A percentile compares a stretch with the other conserved stretches of the same genome.
Conservation (phyloP, 768 basidiomycete genomes). For the Naganishia antarctica region DNA sequence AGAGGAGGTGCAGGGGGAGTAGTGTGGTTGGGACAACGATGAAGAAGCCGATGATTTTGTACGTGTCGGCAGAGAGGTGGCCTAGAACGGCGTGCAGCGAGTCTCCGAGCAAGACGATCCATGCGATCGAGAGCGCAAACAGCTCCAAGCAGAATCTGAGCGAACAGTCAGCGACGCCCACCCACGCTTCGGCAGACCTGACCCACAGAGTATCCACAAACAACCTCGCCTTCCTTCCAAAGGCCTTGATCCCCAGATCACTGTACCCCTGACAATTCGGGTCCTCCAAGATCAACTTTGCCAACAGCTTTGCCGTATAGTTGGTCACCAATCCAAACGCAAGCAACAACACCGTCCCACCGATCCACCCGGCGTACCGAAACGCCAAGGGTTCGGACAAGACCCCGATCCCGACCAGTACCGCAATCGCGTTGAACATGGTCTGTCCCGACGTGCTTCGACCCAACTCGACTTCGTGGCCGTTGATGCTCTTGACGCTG, state of each 20-base stretch:
- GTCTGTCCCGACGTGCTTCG: slow-evolving; percentile 46
- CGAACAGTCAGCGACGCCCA: slow-evolving; percentile 46
- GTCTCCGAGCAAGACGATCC: slow-evolving; percentile 86
- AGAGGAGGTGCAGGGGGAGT: slow-evolving; percentile 76
- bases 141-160: slow-evolving; percentile 81
- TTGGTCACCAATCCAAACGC: slow-evolving; percentile 76
- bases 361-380: slow-evolving; percentile 81
- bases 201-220: slow-evolving; percentile 43
- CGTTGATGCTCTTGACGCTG: slow-evolving; percentile 20
- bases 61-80: slow-evolving; percentile 61
- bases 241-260: slow-evolving; percentile 83
- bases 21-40: slow-evolving; percentile 77
- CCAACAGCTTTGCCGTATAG: slow-evolving; percentile 90
- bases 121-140: slow-evolving; percentile 75
- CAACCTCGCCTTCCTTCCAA: slow-evolving; percentile 66
- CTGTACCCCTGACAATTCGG: slow-evolving; percentile 71
- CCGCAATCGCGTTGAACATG: slow-evolving; percentile 81
- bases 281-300: slow-evolving; percentile 67
- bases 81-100: slow-evolving; percentile 72
- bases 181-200: background rate
- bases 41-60: slow-evolving; percentile 68
- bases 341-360: slow-evolving; percentile 67
- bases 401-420: slow-evolving; percentile 81
- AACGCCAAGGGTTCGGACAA: slow-evolving; percentile 86
- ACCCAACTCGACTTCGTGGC: slow-evolving; percentile 28